Base-by-base conservation (phyloP, 1,284 basidiomycete genomes). In the Boletus putidus region DNA sequence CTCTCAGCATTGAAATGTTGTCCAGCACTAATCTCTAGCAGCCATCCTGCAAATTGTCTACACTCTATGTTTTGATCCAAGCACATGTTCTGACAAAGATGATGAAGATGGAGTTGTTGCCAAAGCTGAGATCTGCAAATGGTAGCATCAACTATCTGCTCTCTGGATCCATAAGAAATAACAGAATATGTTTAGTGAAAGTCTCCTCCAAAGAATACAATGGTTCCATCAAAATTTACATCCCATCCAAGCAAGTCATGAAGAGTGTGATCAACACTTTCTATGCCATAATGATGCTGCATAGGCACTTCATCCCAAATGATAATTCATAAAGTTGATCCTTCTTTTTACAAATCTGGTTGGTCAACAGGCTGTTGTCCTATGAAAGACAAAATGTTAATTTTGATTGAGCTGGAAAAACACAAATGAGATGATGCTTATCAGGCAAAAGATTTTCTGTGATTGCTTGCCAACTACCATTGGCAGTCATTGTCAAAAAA, bases 301-400 rank as follows among this genome's bases (percentile, higher is more conserved):
- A 43, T 23, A 14, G 47, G 23, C 1, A 40, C 47, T 49, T 56
- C 42, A 50, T 50, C 48, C 49, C 55, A 56, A 31, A 45, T 56
- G 18, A 33, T 3, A 56, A 42, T 21, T 56, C 10, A 49, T 55
- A 23, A 15, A 35, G 18, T 6, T 7, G n/a, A 31, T 60, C 49
- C 51, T 70, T 47, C 46, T 74, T 74, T 6, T 65, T 57, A 79
- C 75, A 6, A 57, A n/a, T n/a, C n/a, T n/a, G n/a, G n/a, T n/a
- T n/a, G n/a, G n/a, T n/a, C n/a, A n/a, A n/a, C n/a, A n/a, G n/a
- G n/a, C n/a, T n/a, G n/a, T n/a, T n/a, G n/a, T n/a, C n/a, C n/a
- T n/a, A n/a, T n/a, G n/a, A n/a, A n/a, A n/a, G n/a, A n/a, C n/a
- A n/a, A n/a, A n/a, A n/a, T n/a, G n/a, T n/a, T n/a, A n/a, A n/a